Percentiles rank a stretch among this genome's conserved stretches.
These are phyloP conservation scores for Daldinia childiae DNA, from an alignment of 495 filamentous ascomycete species.

Conservation along the genomic window DNA sequence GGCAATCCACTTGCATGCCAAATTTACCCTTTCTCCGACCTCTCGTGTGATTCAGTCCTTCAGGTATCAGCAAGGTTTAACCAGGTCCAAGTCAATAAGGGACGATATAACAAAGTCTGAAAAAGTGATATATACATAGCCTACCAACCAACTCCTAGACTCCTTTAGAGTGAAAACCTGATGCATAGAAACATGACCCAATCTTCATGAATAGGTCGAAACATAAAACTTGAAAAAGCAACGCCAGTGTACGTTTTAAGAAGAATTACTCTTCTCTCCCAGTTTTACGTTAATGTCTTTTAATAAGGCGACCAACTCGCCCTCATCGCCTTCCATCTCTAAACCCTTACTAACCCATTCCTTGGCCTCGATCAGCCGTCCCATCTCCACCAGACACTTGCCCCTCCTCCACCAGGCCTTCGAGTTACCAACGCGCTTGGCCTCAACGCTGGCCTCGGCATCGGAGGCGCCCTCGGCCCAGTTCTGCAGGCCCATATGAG, in stretches of 20 bases:
- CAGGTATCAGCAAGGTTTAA: not conserved
- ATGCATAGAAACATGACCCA: too few species aligned
- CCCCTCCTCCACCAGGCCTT: constrained; percentile 94
- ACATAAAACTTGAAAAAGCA: not conserved
- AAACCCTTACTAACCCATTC: constrained; percentile 75
- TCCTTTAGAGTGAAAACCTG: constrained; percentile 5
- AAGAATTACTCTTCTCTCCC: constrained; percentile 43
- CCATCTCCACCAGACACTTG: constrained; percentile 89
- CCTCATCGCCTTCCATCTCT: constrained; percentile 83
- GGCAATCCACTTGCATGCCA: not conserved
- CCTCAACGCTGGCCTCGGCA: constrained; percentile 88
- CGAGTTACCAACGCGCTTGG: constrained; percentile 83
- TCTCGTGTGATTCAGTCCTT: not conserved
- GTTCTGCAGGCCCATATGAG: constrained; percentile 77
- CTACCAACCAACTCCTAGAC: constrained; percentile 27
- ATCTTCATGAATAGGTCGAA: too few species aligned
- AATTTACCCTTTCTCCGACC: not conserved
- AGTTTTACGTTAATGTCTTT: constrained; percentile 70
- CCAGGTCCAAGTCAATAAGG: not conserved
- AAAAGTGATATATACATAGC: not conserved
- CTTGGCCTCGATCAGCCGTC: constrained; percentile 80
- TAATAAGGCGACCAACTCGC: constrained; percentile 72
- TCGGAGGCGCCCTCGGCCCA: constrained; percentile 88
- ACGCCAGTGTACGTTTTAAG: constrained; percentile 1
- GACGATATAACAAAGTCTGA: not conserved